A percentile compares a stretch with the other conserved stretches of the same genome.
phyloP scores from a whole-genome alignment of 2,329 filamentous ascomycete species.

The Podosphaera aphanis region DNA sequence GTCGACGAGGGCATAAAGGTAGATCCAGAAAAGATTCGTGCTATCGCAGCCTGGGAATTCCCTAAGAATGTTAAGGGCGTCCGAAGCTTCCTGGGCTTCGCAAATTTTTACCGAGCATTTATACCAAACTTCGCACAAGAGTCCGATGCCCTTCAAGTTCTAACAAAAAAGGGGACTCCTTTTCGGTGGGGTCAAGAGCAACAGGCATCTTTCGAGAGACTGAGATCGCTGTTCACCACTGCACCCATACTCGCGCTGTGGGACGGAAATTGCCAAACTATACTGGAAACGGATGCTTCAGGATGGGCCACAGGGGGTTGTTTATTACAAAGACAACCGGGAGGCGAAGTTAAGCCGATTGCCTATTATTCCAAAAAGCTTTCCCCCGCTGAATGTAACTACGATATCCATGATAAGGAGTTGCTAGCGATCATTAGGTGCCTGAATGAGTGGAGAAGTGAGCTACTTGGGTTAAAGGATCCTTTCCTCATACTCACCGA shows the following conservation, averaged over 20 bases:
- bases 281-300: too few relatives aligned
- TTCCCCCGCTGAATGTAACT: slow-evolving; percentile 12
- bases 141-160: not conserved
- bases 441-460: slow-evolving; percentile 2
- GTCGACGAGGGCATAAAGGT: too few relatives aligned
- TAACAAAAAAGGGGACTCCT: not conserved
- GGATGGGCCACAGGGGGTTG: not conserved
- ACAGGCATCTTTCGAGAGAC: not conserved
- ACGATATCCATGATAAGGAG: slow-evolving; percentile 16
- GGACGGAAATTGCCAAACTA: not conserved
- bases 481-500: slow-evolving; percentile 1
- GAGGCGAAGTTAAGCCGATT: slow-evolving; percentile 3
- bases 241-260: not conserved
- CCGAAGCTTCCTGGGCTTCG: not conserved
- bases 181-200: not conserved
- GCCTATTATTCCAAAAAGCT: slow-evolving; percentile 12
- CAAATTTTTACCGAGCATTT: not conserved
- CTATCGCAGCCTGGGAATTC: not conserved
- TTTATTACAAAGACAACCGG: not conserved
- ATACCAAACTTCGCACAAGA: not conserved
- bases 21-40: not conserved
- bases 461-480: not conserved
- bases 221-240: not conserved
- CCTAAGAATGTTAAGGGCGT: not conserved
- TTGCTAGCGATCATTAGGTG: slow-evolving; percentile 13